A percentile compares a stretch with the other conserved stretches of the same genome.
These are phyloP conservation scores for Parafenestella ontariensis DNA, from an alignment of 2,329 filamentous ascomycete genomes.

Conservation along the genomic window DNA sequence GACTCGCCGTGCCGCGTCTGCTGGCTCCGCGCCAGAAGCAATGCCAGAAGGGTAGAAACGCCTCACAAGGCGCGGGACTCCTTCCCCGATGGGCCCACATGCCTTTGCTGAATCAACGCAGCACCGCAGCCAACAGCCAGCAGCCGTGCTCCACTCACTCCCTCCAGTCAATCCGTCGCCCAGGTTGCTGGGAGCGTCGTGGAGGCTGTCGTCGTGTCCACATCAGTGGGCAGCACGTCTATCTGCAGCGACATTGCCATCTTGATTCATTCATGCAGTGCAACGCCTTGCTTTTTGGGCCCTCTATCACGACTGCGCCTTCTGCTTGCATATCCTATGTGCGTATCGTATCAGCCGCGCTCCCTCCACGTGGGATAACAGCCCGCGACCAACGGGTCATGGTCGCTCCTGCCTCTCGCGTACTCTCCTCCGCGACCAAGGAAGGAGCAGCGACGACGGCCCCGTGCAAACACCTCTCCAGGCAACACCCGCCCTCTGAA, in stretches of 20 bases:
- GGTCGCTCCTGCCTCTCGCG: constrained; percentile 10
- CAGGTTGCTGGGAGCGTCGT: constrained; percentile 39
- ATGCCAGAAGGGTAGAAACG: constrained; percentile 29
- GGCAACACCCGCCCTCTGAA: constrained; percentile 5
- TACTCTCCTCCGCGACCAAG: background rate
- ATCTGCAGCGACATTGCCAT: background rate
- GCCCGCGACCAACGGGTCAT: too few relatives aligned
- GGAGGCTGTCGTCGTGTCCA: constrained; percentile 14
- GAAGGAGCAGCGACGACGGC: background rate
- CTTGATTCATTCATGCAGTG: too few relatives aligned
- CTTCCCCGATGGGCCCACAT: constrained; percentile 44
- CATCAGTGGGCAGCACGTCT: constrained; percentile 12
- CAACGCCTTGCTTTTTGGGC: constrained; percentile 29
- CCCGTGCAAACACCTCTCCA: constrained; percentile 4
- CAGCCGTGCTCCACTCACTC: constrained; percentile 9
- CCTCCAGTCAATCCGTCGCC: constrained; percentile 34
- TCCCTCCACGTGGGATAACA: constrained; percentile 38
- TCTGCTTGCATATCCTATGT: too few relatives aligned
- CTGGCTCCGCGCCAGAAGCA: constrained; percentile 39
- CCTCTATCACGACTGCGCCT: constrained; percentile 18
- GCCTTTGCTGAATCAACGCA: constrained; percentile 25
- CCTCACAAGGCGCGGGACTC: constrained; percentile 36
- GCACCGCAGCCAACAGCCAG: constrained; percentile 9
- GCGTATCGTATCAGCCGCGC: constrained; percentile 1
- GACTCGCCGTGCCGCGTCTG: constrained; percentile 12